phyloP scores from a whole-genome alignment of 1,284 basidiomycete species.

The Gomphus bonarii region DNA sequence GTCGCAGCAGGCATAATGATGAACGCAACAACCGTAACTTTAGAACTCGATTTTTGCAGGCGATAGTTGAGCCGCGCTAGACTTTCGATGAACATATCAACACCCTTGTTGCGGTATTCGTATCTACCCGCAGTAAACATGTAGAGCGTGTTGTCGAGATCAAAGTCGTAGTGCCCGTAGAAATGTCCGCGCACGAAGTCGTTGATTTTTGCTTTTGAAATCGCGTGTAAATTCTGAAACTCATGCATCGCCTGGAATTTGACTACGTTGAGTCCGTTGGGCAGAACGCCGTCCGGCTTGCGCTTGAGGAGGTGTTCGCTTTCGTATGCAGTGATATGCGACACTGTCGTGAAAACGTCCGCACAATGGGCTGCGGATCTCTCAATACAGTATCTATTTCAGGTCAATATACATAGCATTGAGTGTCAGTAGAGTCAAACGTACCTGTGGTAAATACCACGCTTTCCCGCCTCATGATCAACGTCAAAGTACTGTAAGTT shows the following conservation, averaged over 20 bases:
- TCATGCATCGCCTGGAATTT: slow-evolving; percentile 95
- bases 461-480: slow-evolving; percentile 97
- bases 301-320: slow-evolving; percentile 93
- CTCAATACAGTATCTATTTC: slow-evolving; percentile 87
- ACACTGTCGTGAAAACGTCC: slow-evolving; percentile 97
- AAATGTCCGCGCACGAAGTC: slow-evolving; percentile 97
- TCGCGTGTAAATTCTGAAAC: slow-evolving; percentile 94
- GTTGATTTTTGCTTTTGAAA: slow-evolving; percentile 92
- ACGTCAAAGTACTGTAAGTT: slow-evolving; percentile 99
- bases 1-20: slow-evolving; percentile 98
- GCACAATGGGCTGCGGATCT: slow-evolving; percentile 90
- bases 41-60: slow-evolving; percentile 72
- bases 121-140: slow-evolving; percentile 99
- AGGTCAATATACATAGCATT: background rate
- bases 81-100: slow-evolving; percentile 98
- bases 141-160: slow-evolving; percentile 94
- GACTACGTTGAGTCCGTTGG: slow-evolving; percentile 96
- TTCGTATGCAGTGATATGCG: slow-evolving; percentile 97
- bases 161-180: slow-evolving; percentile 95
- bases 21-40: slow-evolving; percentile 89
- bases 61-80: slow-evolving; percentile 88
- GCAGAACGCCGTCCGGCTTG: slow-evolving; percentile 96
- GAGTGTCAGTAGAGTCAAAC: slow-evolving; percentile 8
- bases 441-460: slow-evolving; percentile 72
- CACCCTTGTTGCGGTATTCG: slow-evolving; percentile 98